These are phyloP conservation scores for Exophiala dermatitidis DNA, from an alignment of 2,329 filamentous ascomycete genomes.

Conservation along the genomic window DNA sequence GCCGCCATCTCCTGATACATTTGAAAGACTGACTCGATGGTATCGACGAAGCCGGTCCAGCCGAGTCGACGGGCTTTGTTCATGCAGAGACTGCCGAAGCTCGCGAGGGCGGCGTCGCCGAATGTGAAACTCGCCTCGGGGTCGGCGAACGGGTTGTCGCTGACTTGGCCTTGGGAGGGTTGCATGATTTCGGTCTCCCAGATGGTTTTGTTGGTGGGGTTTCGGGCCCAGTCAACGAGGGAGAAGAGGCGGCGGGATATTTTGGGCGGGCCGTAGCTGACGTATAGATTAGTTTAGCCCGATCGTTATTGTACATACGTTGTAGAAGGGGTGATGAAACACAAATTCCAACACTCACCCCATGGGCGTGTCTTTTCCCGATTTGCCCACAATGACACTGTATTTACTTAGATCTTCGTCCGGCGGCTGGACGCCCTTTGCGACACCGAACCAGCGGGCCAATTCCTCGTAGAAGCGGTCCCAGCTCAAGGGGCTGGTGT, in stretches of 20 bases:
- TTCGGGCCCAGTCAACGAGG: slow-evolving; percentile 42
- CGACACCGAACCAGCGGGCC: slow-evolving; percentile 40
- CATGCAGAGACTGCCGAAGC: slow-evolving; percentile 18
- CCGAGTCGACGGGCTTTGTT: slow-evolving; percentile 27
- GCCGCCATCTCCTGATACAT: slow-evolving; percentile 26
- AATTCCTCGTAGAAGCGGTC: slow-evolving; percentile 44
- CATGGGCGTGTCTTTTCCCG: slow-evolving; percentile 28
- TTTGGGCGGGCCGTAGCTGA: slow-evolving; percentile 32
- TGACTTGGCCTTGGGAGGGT: slow-evolving; percentile 33
- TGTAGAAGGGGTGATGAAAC: not conserved
- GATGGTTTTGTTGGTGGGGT: slow-evolving; percentile 38
- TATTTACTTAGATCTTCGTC: slow-evolving; percentile 24
- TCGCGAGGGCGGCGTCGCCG: slow-evolving; percentile 23
- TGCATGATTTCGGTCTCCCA: slow-evolving; percentile 40
- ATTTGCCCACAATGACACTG: slow-evolving; percentile 12
- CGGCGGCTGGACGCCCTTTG: slow-evolving; percentile 31
- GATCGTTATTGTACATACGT: not conserved
- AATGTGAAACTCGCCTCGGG: slow-evolving; percentile 25
- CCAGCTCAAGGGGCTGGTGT: slow-evolving; percentile 43
- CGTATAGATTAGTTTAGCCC: not conserved
- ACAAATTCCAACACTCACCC: slow-evolving; percentile 30
- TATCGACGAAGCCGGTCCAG: slow-evolving; percentile 28
- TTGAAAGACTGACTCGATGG: slow-evolving; percentile 26
- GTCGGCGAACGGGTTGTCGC: slow-evolving; percentile 26
- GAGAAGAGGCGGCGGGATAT: slow-evolving; percentile 37